Percentiles rank a stretch among this genome's conserved stretches.
Evolutionary conservation across 1,284 basidiomycete genomes (phyloP).

Genomic region (Volvariella surrecta): DNA sequence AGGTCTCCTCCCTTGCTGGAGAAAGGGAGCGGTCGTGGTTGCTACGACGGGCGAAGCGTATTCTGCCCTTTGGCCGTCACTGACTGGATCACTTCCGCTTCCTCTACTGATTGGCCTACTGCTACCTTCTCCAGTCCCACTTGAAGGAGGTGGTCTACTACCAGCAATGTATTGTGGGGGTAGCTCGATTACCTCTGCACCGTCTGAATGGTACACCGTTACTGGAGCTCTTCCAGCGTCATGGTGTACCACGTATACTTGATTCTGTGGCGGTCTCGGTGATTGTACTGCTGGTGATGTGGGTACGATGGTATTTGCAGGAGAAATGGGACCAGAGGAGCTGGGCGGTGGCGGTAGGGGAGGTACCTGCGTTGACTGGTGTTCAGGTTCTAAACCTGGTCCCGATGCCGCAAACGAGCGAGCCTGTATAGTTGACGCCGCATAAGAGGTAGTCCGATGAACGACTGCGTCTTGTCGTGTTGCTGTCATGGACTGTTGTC

Average conservation of each 20-base stretch:
- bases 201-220: conserved; percentile 45
- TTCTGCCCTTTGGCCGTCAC: not conserved
- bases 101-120: conserved; percentile 12
- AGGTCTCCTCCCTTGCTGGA: conserved; percentile 20
- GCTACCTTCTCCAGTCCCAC: not conserved
- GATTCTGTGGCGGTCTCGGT: conserved; percentile 16
- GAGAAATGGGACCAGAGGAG: conserved; percentile 5
- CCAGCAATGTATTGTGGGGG: conserved; percentile 37
- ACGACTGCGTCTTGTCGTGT: not conserved
- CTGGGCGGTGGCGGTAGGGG: no score
- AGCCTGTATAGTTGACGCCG: not conserved
- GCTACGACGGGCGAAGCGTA: not conserved
- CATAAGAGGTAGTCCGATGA: not conserved
- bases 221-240: conserved; percentile 47
- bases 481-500: conserved; percentile 14
- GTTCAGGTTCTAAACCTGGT: not conserved
- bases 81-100: conserved; percentile 12
- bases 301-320: not conserved
- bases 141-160: not conserved
- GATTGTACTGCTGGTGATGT: conserved; percentile 5
- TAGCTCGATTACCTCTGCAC: conserved; percentile 47
- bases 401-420: not conserved
- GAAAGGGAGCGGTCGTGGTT: conserved; percentile 10
- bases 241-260: conserved; percentile 53
- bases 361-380: no score